These are phyloP conservation scores for Diaporthe amygdali DNA, from an alignment of 2,329 filamentous ascomycete species.

Conservation along the genomic window DNA sequence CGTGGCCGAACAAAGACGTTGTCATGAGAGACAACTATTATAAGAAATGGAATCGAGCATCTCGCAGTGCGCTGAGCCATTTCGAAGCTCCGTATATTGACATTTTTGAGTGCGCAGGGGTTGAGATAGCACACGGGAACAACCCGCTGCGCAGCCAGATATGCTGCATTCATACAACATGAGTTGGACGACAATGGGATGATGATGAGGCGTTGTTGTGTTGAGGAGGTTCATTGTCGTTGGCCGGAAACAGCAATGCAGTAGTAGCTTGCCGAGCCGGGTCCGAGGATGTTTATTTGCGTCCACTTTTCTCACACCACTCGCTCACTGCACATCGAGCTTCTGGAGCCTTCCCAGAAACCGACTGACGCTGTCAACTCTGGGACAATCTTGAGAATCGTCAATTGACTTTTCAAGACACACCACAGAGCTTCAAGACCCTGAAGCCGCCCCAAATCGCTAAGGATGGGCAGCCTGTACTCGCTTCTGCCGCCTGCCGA, in stretches of 20 bases:
- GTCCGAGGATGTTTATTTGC: background rate
- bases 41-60: background rate
- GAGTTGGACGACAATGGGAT: background rate
- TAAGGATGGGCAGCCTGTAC: conserved; percentile 50
- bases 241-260: background rate
- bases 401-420: background rate
- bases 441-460: background rate
- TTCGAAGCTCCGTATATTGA: too few species aligned
- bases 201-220: background rate
- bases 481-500: conserved; percentile 51
- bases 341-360: background rate
- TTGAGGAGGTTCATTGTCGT: background rate
- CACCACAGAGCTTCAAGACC: background rate
- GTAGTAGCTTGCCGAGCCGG: background rate
- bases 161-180: background rate
- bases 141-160: background rate
- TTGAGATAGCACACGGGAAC: background rate
- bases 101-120: background rate
- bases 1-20: background rate
- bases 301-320: conserved; percentile 7
- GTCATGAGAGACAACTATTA: background rate
- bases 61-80: background rate
- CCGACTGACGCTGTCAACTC: background rate
- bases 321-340: background rate
- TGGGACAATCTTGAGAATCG: background rate